These are phyloP conservation scores for Mycena leptocephala DNA, from an alignment of 768 basidiomycete species.

Conservation along the genomic window DNA sequence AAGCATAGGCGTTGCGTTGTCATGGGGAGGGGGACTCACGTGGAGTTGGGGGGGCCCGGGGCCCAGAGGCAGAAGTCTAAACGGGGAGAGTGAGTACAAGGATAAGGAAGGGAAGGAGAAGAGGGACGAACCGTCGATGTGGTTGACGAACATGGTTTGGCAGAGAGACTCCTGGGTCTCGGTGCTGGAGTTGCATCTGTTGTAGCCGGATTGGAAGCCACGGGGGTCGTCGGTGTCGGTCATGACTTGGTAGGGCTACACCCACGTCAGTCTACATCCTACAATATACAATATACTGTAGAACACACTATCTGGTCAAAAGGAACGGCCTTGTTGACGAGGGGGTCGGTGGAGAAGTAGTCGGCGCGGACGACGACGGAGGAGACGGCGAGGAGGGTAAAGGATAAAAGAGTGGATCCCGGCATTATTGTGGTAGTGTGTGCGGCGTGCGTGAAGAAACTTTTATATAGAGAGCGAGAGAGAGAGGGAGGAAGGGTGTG, in stretches of 20 bases:
- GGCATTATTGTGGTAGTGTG: too few relatives aligned
- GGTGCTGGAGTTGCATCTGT: slow-evolving; percentile 73
- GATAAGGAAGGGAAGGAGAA: neutral
- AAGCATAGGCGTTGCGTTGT: neutral
- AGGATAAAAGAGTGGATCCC: slow-evolving; percentile 37
- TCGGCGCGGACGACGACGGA: slow-evolving; percentile 31
- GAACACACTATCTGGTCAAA: slow-evolving; percentile 23
- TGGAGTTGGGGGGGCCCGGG: slow-evolving; percentile 60
- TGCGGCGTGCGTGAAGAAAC: too few relatives aligned
- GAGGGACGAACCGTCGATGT: slow-evolving; percentile 61
- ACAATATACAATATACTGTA: too few relatives aligned
- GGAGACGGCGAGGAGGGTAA: slow-evolving; percentile 27
- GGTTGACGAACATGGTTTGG: slow-evolving; percentile 70
- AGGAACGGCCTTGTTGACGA: slow-evolving; percentile 33
- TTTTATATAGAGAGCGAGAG: too few relatives aligned
- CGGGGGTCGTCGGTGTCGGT: slow-evolving; percentile 49
- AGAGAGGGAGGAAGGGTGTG: too few relatives aligned
- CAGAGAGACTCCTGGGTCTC: slow-evolving; percentile 69
- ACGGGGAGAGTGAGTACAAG: slow-evolving; percentile 53
- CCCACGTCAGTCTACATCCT: too few relatives aligned
- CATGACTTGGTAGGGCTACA: slow-evolving; percentile 36
- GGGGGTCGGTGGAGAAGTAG: slow-evolving; percentile 37
- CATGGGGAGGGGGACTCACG: slow-evolving; percentile 28
- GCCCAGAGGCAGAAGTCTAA: slow-evolving; percentile 77
- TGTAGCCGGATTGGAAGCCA: slow-evolving; percentile 74